Percentiles rank a stretch among this genome's conserved stretches.
Evolutionary conservation across 257 asterid genomes (phyloP).

Genomic region (Ajuga chamaepitys): DNA sequence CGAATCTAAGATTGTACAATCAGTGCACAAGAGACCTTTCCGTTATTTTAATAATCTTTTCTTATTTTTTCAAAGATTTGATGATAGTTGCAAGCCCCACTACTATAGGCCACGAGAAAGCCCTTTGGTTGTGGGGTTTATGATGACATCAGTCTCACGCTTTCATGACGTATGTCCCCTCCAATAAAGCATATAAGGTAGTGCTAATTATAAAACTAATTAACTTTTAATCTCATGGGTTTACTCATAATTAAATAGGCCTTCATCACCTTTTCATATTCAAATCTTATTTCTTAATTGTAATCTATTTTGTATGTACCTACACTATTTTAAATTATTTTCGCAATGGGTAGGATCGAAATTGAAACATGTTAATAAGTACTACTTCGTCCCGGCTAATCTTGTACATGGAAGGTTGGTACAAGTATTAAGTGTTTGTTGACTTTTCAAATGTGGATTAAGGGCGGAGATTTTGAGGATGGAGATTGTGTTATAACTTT

Average conservation of each 20-base stretch:
- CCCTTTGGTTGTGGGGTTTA: slow-evolving; percentile 32
- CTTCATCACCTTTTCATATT: slow-evolving; percentile 10
- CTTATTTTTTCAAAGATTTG: slow-evolving; percentile 32
- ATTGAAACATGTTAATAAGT: too few relatives aligned
- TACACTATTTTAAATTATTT: too few relatives aligned
- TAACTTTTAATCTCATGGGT: slow-evolving; percentile 21
- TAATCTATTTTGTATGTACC: too few relatives aligned
- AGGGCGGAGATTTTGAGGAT: too few relatives aligned
- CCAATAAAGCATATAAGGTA: not conserved
- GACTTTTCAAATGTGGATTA: too few relatives aligned
- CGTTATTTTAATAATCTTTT: not conserved
- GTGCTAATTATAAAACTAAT: slow-evolving; percentile 8
- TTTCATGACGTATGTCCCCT: slow-evolving; percentile 48
- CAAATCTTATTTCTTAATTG: slow-evolving; percentile 12
- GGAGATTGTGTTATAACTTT: too few relatives aligned
- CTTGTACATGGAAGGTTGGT: too few relatives aligned
- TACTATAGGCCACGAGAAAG: slow-evolving; percentile 29
- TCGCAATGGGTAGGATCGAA: too few relatives aligned
- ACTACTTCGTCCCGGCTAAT: too few relatives aligned
- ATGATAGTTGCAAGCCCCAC: slow-evolving; percentile 56
- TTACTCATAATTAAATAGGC: slow-evolving; percentile 20
- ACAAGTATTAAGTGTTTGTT: too few relatives aligned
- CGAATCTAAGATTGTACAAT: too few relatives aligned
- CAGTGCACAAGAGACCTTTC: too few relatives aligned
- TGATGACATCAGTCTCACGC: slow-evolving; percentile 76